phyloP scores from a whole-genome alignment of 257 asterid species.

The Capsicum baccatum region DNA sequence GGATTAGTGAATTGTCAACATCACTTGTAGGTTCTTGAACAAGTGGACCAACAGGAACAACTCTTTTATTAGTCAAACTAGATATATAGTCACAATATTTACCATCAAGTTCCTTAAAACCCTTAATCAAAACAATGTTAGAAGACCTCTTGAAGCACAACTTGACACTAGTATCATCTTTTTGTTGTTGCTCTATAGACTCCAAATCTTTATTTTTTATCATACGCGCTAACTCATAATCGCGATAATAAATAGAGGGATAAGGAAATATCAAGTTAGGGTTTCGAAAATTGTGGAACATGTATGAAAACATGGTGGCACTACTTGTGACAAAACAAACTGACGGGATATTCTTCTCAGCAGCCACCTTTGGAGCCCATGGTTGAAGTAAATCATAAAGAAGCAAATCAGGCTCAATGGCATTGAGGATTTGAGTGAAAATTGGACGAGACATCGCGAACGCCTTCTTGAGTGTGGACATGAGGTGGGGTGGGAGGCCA shows the following conservation, averaged over 20 bases:
- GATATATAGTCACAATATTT: conserved; percentile 31
- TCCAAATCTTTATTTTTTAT: conserved; percentile 8
- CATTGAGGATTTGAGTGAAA: conserved; percentile 24
- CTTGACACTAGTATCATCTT: neutral
- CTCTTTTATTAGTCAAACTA: neutral
- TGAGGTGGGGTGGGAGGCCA: conserved; percentile 41
- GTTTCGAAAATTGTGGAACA: conserved; percentile 10
- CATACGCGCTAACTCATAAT: neutral
- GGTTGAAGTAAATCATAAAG: conserved; percentile 38
- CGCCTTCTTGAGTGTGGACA: conserved; percentile 33
- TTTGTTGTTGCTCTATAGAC: neutral
- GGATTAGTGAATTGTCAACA: conserved; percentile 27
- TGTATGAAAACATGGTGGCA: neutral
- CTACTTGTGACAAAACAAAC: conserved; percentile 33
- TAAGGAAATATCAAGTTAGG: conserved; percentile 27
- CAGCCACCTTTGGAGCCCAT: conserved; percentile 38
- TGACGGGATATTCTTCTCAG: conserved; percentile 32
- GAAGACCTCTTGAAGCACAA: conserved; percentile 27
- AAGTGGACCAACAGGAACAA: conserved; percentile 36
- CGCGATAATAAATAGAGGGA: conserved; percentile 26
- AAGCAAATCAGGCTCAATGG: conserved; percentile 35
- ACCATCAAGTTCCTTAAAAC: conserved; percentile 36
- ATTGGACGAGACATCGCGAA: conserved; percentile 24
- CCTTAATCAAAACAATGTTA: conserved; percentile 32
- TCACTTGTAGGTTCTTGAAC: conserved; percentile 18